phyloP scores from a whole-genome alignment of 345 rosid species.

The Toxicodendron radicans region DNA sequence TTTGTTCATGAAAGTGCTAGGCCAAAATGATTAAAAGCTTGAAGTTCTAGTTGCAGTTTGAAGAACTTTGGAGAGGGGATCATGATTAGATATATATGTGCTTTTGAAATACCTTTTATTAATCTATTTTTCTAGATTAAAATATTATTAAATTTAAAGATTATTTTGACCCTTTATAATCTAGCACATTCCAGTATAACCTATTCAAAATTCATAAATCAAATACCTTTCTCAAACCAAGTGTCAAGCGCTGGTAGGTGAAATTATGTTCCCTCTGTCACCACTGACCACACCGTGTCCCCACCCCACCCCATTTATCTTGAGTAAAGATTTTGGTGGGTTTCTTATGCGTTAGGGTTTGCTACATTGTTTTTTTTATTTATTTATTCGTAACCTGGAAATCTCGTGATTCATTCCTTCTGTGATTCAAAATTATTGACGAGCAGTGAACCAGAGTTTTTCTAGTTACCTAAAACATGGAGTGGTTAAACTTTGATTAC shows the following conservation, averaged over 20 bases:
- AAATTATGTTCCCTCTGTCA: background rate
- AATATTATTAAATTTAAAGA: background rate
- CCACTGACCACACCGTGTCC: background rate
- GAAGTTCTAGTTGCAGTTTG: background rate
- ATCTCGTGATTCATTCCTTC: too few species aligned
- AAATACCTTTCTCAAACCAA: background rate
- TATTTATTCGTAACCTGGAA: too few species aligned
- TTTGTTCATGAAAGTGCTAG: background rate
- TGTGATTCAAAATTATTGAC: too few species aligned
- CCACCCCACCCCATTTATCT: background rate
- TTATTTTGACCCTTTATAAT: background rate
- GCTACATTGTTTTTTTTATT: too few species aligned
- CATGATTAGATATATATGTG: background rate
- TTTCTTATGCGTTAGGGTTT: too few species aligned
- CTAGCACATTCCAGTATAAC: conserved; percentile 14
- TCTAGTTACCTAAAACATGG: too few species aligned
- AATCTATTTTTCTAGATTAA: background rate
- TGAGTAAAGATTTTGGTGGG: too few species aligned
- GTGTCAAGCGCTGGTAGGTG: background rate
- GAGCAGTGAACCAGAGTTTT: too few species aligned
- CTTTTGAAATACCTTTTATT: too few species aligned
- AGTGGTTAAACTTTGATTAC: too few species aligned
- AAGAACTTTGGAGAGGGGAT: conserved; percentile 13
- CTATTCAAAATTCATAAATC: background rate
- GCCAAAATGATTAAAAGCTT: conserved; percentile 17